Evolutionary conservation across 176 grass and related monocot species (phyloP).

Genomic region (sorghum (Sorghum bicolor)): DNA sequence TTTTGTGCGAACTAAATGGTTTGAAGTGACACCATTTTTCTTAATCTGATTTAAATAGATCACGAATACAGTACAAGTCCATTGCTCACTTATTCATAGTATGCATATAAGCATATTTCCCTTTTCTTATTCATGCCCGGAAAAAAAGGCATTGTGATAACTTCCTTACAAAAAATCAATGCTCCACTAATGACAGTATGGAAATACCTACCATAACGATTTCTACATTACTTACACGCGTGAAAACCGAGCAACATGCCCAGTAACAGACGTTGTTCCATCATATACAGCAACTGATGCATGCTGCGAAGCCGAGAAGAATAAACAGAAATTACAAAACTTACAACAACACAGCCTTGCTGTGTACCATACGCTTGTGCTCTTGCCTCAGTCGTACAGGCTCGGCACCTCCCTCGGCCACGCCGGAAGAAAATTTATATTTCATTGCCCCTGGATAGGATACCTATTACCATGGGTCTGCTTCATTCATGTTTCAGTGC

Average conservation of each 20-base stretch:
- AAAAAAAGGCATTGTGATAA: not conserved
- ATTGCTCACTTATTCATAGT: not conserved
- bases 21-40: not conserved
- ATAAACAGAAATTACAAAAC: not conserved
- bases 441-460: not conserved
- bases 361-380: not conserved
- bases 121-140: not conserved
- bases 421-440: not conserved
- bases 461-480: not conserved
- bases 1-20: not conserved
- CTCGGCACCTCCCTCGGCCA: not conserved
- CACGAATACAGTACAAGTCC: not conserved
- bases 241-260: not conserved
- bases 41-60: not conserved
- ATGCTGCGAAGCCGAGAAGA: not conserved
- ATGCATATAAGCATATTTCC: not conserved
- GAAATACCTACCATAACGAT: not conserved
- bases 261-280: not conserved
- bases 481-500: conserved; percentile 6
- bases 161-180: not conserved
- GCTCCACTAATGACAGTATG: not conserved
- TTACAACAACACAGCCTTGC: not conserved
- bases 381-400: not conserved
- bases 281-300: not conserved
- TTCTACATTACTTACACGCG: conserved; percentile 8